Evolutionary conservation across 106 monocot genomes (phyloP), one percentile per base, ranked within the genome.

Genomic region (Chionographis japonica): DNA sequence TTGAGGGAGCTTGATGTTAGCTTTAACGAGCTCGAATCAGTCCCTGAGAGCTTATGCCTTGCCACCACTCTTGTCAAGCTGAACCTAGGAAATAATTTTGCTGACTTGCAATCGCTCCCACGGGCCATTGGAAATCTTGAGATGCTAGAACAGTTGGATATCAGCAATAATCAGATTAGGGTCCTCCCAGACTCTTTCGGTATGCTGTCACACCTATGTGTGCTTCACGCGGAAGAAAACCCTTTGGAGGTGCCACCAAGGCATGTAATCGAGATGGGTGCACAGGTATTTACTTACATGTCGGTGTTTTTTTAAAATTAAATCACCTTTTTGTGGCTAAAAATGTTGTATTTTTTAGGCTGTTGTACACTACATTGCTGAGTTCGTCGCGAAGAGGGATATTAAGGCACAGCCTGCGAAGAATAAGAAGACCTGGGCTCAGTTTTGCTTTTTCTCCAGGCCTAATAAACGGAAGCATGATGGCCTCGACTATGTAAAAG

Each of bases 81-180:
- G 73, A 85, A 85, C 39, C 66, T 85, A 37, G 77, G 77, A 58
- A 85, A 80, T 54, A 85, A 85, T 71, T 85, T 85, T 77, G 80
- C 80, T 37, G 76, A 84, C 67, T n/a, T 85, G 10, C 40, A 27
- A 13, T 77, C 69, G 1, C 77, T 85, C 12, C 85, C 85, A 15
- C 63, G 70, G 8, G 70, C 77, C 56, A 77, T 85, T 56, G 85
- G 85, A 37, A 77, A 85, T 66, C 85, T 85, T 55, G 77, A 70
- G 77, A 62, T 67, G 69, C 79, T 85, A 55, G 70, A 85, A 70
- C 80, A 81, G 63, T 56, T 85, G 56, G 70, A 85, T 76, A 77
- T 85, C 17, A 81, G 85, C 77, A 77, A 80, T 59, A 85, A 85
- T 71, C 80, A 85, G 74, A 85, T 85, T 54, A 69, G 53, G 74